A percentile compares a stretch with the other conserved stretches of the same genome.
phyloP scores from a whole-genome alignment of 495 filamentous ascomycete species.

The Penicillium waksmanii region DNA sequence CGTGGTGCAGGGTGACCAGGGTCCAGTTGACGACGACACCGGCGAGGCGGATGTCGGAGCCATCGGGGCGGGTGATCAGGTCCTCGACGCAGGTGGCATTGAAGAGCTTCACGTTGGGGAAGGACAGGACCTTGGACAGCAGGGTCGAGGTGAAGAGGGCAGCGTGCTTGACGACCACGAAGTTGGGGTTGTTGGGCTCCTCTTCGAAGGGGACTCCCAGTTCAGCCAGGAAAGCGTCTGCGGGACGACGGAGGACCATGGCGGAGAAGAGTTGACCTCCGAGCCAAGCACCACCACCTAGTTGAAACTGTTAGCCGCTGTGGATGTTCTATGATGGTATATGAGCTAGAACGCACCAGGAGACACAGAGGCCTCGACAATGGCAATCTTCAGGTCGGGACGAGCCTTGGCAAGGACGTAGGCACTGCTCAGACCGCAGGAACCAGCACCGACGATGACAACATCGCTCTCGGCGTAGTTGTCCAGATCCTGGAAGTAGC shows the following conservation, averaged over 20 bases:
- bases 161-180: constrained; percentile 91
- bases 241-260: constrained; percentile 93
- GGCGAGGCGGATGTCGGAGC: constrained; percentile 64
- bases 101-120: constrained; percentile 94
- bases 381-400: constrained; percentile 88
- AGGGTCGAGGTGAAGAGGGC: constrained; percentile 88
- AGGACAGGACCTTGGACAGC: constrained; percentile 74
- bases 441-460: constrained; percentile 88
- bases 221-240: constrained; percentile 78
- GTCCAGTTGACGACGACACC: constrained; percentile 96
- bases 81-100: constrained; percentile 92
- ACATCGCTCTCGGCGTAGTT: constrained; percentile 88
- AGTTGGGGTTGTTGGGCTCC: constrained; percentile 79
- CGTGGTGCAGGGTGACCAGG: constrained; percentile 85
- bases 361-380: constrained; percentile 84
- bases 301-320: constrained; percentile 7
- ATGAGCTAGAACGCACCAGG: constrained; percentile 52
- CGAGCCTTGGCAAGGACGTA: constrained; percentile 83
- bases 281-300: constrained; percentile 85
- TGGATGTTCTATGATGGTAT: neutral
- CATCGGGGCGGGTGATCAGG: constrained; percentile 72
- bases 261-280: constrained; percentile 90
- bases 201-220: constrained; percentile 85
- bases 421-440: constrained; percentile 80
- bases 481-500: constrained; percentile 90